A percentile compares a stretch with the other conserved stretches of the same genome.
phyloP scores from a whole-genome alignment of 768 basidiomycete genomes.

The Candolleomyces aberdarensis region DNA sequence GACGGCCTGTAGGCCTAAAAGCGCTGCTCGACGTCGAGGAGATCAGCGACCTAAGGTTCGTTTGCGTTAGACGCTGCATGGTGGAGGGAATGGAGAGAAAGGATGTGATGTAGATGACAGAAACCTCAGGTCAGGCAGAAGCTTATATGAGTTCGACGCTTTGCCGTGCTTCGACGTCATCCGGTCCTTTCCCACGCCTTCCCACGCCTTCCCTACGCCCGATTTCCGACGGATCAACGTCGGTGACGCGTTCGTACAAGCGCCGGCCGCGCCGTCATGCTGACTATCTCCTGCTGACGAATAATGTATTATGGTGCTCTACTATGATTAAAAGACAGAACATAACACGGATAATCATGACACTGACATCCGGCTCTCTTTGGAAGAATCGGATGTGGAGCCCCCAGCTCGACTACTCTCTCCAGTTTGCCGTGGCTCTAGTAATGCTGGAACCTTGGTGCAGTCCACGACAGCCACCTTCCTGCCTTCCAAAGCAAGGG shows the following conservation, averaged over 20 bases:
- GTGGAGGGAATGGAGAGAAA: background rate
- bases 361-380: too few species aligned
- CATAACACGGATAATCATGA: too few species aligned
- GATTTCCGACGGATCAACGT: too few species aligned
- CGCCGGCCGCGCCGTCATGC: too few species aligned
- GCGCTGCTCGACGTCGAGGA: background rate
- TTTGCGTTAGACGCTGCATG: conserved; percentile 8
- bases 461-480: conserved; percentile 65
- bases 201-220: too few species aligned
- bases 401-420: background rate
- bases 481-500: conserved; percentile 65
- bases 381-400: background rate
- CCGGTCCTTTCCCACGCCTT: background rate
- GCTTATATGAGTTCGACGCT: background rate
- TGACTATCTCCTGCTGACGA: too few species aligned
- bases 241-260: too few species aligned
- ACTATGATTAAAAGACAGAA: too few species aligned
- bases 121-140: background rate
- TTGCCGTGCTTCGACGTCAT: background rate
- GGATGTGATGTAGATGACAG: background rate
- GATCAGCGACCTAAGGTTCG: background rate
- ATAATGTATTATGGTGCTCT: too few species aligned
- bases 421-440: background rate
- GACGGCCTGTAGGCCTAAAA: background rate
- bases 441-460: conserved; percentile 12